Conservation (phyloP, 106 monocot species). For the Allium fistulosum region DNA sequence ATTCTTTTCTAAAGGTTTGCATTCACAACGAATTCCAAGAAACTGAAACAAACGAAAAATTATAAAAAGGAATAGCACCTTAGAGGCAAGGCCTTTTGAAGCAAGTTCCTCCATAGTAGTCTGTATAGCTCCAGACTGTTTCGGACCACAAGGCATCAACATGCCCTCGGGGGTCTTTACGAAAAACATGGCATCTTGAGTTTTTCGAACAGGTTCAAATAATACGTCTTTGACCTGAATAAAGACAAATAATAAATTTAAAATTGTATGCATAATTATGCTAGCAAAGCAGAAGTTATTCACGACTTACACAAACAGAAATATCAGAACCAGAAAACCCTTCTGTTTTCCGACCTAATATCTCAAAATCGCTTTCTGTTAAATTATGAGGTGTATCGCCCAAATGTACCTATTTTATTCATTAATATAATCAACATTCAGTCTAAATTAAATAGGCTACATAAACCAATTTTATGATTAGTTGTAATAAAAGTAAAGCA, state of each 20-base stretch:
- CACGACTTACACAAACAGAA: conserved; percentile 62
- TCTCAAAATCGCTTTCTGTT: conserved; percentile 68
- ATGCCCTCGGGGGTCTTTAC: conserved; percentile 31
- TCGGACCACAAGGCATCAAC: conserved; percentile 76
- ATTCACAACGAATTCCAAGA: no score
- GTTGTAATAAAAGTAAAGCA: neutral
- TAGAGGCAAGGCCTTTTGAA: conserved; percentile 45
- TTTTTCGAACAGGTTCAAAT: conserved; percentile 82
- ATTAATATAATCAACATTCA: neutral
- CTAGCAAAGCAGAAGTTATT: neutral
- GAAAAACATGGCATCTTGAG: conserved; percentile 85
- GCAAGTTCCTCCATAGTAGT: conserved; percentile 79
- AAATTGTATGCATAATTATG: no score
- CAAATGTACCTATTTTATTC: conserved; percentile 45
- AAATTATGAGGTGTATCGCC: conserved; percentile 77
- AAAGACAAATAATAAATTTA: neutral
- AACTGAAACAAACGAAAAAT: no score
- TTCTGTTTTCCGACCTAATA: conserved; percentile 52
- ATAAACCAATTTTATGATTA: neutral
- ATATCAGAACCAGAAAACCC: conserved; percentile 88
- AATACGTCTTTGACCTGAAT: conserved; percentile 74
- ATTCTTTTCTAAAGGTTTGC: no score
- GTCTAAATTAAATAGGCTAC: neutral
- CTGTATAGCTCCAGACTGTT: conserved; percentile 52
- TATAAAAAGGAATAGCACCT: conserved; percentile 15